These are phyloP conservation scores for Leccinellum luteum DNA, from an alignment of 768 basidiomycete genomes.

Conservation along the genomic window DNA sequence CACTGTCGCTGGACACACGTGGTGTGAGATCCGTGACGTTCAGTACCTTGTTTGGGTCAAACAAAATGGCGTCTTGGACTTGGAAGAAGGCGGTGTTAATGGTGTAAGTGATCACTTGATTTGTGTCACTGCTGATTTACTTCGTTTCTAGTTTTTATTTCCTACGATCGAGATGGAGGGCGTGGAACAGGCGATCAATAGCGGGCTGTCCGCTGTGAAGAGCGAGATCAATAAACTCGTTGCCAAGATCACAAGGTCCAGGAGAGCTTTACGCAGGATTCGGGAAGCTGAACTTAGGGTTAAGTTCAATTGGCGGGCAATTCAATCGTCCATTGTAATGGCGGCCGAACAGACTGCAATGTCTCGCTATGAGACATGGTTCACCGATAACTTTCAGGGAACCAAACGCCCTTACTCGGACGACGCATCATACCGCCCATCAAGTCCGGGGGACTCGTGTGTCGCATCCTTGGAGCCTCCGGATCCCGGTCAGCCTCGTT, in stretches of 20 bases:
- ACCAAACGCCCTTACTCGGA: not conserved
- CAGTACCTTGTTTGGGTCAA: not conserved
- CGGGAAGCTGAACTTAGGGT: not conserved
- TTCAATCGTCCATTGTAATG: not conserved
- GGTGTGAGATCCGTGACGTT: not conserved
- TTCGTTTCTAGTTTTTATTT: not conserved
- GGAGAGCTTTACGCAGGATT: not conserved
- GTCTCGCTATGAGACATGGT: not conserved
- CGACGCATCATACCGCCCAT: not conserved
- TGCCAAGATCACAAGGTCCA: not conserved
- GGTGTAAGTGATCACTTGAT: not conserved
- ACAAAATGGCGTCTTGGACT: not conserved
- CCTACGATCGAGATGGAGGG: not conserved
- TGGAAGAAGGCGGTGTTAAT: not conserved
- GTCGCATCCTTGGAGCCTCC: too few relatives aligned
- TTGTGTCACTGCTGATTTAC: too few relatives aligned
- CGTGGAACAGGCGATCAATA: not conserved
- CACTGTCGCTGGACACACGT: not conserved
- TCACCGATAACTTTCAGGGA: not conserved
- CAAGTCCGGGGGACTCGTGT: too few relatives aligned
- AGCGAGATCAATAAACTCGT: not conserved
- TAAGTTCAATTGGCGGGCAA: not conserved
- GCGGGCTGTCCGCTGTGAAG: not conserved
- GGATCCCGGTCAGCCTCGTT: too few relatives aligned
- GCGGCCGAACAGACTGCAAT: not conserved